Conservation (phyloP, 176 grass and related monocot genomes). For the Eleusine indica region DNA sequence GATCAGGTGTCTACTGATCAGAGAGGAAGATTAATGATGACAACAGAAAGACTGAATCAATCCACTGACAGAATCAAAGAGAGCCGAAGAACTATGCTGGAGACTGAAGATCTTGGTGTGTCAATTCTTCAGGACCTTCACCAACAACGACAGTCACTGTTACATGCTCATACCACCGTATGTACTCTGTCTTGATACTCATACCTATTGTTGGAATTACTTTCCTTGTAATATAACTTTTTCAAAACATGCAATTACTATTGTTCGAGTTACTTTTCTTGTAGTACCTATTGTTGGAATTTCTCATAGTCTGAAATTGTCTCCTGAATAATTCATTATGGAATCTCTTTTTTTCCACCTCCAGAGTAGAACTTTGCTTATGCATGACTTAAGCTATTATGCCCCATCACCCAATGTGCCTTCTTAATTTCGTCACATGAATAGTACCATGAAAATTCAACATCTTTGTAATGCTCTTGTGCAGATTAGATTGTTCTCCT, state of each 20-base stretch:
- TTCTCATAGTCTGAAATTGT: neutral
- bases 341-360: neutral
- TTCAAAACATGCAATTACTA: neutral
- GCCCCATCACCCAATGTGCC: neutral
- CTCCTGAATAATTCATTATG: conserved; percentile 1
- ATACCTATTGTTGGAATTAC: conserved; percentile 10
- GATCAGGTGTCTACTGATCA: conserved; percentile 85
- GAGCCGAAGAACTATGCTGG: conserved; percentile 73
- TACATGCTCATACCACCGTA: conserved; percentile 87
- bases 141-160: conserved; percentile 87
- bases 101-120: conserved; percentile 84
- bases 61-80: conserved; percentile 82
- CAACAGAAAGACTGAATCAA: conserved; percentile 86
- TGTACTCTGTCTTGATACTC: conserved; percentile 36
- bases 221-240: neutral
- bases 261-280: conserved; percentile 7
- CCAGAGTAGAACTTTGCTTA: neutral
- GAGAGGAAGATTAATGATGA: conserved; percentile 79
- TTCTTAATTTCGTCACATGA: neutral
- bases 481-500: neutral
- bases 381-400: neutral
- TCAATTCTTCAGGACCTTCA: conserved; percentile 95
- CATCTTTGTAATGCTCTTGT: conserved; percentile 13
- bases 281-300: neutral
- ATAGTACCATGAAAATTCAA: neutral